Conservation (phyloP, 73 alveolate genomes). For the Effrenium voratum region DNA sequence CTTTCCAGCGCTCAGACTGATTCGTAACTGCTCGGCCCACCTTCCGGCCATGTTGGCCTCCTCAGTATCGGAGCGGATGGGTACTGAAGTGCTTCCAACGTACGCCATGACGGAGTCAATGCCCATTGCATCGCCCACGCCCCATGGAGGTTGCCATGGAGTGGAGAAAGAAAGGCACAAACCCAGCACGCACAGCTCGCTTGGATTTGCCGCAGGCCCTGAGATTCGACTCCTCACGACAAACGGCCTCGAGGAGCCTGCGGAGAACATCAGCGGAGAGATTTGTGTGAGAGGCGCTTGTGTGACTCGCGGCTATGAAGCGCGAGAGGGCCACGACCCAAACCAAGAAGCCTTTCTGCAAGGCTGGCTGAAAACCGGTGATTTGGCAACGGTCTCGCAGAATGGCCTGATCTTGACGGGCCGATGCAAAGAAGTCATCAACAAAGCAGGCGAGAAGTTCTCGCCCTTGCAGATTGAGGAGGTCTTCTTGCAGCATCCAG, state of each 20-base stretch:
- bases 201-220: slow-evolving; percentile 58
- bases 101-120: slow-evolving; percentile 80
- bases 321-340: slow-evolving; percentile 9
- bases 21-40: slow-evolving; percentile 68
- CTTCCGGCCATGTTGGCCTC: slow-evolving; percentile 38
- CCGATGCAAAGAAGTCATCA: slow-evolving; percentile 42
- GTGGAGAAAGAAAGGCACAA: too few relatives aligned
- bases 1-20: neutral
- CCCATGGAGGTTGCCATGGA: neutral
- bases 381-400: slow-evolving; percentile 10
- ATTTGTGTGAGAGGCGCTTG: slow-evolving; percentile 47
- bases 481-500: slow-evolving; percentile 25
- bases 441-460: slow-evolving; percentile 70
- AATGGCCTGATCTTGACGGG: slow-evolving; percentile 48
- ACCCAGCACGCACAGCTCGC: neutral
- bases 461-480: slow-evolving; percentile 62
- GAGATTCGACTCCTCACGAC: neutral
- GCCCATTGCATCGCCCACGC: slow-evolving; percentile 68
- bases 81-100: slow-evolving; percentile 12
- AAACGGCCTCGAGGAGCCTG: neutral
- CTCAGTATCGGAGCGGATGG: neutral
- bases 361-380: slow-evolving; percentile 51
- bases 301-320: slow-evolving; percentile 49
- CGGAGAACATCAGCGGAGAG: slow-evolving; percentile 8
- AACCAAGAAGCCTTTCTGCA: slow-evolving; percentile 31